These are phyloP conservation scores for Pyrenophora tritici-repentis DNA, from an alignment of 2,329 filamentous ascomycete species.

Conservation along the genomic window DNA sequence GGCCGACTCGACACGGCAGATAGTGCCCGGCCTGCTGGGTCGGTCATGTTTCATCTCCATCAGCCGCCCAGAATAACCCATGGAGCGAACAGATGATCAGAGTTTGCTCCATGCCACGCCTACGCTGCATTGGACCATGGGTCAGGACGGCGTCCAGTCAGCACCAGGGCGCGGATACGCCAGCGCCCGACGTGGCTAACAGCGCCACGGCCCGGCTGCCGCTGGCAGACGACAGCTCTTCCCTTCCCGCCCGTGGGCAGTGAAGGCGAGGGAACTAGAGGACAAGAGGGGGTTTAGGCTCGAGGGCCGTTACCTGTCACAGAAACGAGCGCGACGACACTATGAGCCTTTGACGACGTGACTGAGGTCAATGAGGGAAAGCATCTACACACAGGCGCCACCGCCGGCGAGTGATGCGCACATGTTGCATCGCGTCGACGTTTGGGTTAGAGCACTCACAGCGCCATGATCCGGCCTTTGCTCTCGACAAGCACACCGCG, in stretches of 20 bases:
- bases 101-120: conserved; percentile 35
- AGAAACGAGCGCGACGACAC: conserved; percentile 24
- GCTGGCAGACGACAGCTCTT: conserved; percentile 34
- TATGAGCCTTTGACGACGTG: conserved; percentile 18
- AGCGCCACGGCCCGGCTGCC: conserved; percentile 43
- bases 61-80: conserved; percentile 44
- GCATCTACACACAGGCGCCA: conserved; percentile 26
- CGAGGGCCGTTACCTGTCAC: conserved; percentile 45
- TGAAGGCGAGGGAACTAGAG: conserved; percentile 21
- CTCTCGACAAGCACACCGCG: conserved; percentile 25
- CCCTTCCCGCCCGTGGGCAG: conserved; percentile 24
- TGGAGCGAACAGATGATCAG: conserved; percentile 46
- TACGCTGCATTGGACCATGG: conserved; percentile 30
- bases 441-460: conserved; percentile 28
- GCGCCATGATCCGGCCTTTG: conserved; percentile 41
- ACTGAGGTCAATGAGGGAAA: conserved; percentile 14
- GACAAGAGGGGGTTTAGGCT: conserved; percentile 19
- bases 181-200: conserved; percentile 30
- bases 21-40: conserved; percentile 37
- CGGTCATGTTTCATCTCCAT: conserved; percentile 48
- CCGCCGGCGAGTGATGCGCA: conserved; percentile 27
- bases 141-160: conserved; percentile 36
- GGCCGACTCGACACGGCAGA: conserved; percentile 46
- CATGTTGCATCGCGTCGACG: conserved; percentile 34
- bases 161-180: conserved; percentile 26